Evolutionary conservation across 1,139 yeast genomes (phyloP).

Genomic region (Spathaspora sp.): DNA sequence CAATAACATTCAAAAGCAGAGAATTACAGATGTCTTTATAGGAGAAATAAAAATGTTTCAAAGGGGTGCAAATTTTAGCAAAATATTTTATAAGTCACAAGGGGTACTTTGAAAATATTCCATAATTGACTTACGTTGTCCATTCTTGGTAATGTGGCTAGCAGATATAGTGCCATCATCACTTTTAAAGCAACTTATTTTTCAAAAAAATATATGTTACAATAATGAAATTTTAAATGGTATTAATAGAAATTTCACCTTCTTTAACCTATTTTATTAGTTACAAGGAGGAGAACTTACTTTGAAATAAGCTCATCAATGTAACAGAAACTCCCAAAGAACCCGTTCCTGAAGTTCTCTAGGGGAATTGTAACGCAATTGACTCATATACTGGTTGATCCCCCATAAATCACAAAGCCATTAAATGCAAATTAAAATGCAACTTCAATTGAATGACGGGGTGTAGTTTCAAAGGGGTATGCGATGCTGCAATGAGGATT

Average conservation of each 20-base stretch:
- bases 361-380: not conserved
- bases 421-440: not conserved
- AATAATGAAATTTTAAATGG: not conserved
- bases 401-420: not conserved
- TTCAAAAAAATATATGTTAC: not conserved
- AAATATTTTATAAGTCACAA: not conserved
- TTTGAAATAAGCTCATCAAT: not conserved
- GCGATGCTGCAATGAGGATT: not conserved
- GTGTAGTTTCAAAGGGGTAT: not conserved
- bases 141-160: not conserved
- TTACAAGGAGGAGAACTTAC: not conserved
- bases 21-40: not conserved
- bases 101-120: not conserved
- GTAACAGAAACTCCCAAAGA: not conserved
- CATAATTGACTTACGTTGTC: not conserved
- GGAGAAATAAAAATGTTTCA: not conserved
- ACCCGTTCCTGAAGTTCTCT: too few species aligned
- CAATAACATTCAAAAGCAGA: not conserved
- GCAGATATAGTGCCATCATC: not conserved
- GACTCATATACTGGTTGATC: not conserved
- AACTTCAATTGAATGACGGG: conserved; percentile 1
- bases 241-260: not conserved
- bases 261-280: not conserved
- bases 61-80: not conserved
- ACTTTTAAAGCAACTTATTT: not conserved